These are phyloP conservation scores for Pythium biforme DNA, from an alignment of 352 stramenopile genomes.

Conservation along the genomic window DNA sequence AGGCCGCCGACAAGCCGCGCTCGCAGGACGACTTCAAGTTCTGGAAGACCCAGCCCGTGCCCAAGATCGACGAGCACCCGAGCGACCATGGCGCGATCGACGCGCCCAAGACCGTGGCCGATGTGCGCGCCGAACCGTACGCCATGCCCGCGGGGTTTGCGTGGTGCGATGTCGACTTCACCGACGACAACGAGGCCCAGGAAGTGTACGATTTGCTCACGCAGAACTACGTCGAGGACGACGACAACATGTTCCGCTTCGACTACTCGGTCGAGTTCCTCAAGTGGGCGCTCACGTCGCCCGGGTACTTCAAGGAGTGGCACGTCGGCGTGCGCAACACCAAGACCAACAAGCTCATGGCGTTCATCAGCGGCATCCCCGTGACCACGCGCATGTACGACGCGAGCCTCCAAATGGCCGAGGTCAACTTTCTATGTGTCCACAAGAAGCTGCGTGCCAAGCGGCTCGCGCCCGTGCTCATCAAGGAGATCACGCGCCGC, in stretches of 20 bases:
- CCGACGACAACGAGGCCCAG: constrained; percentile 54
- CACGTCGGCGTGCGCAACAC: constrained; percentile 93
- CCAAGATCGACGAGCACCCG: constrained; percentile 55
- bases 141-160: constrained; percentile 95
- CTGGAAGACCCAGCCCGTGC: constrained; percentile 90
- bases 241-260: constrained; percentile 96
- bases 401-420: constrained; percentile 62
- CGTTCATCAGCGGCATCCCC: constrained; percentile 96
- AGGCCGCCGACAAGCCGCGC: constrained; percentile 4
- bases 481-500: constrained; percentile 98
- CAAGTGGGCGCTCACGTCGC: constrained; percentile 91
- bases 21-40: constrained; percentile 74
- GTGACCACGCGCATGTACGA: constrained; percentile 68
- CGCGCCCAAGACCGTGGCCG: constrained; percentile 77
- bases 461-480: constrained; percentile 96
- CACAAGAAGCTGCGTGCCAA: constrained; percentile 97
- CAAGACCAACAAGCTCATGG: constrained; percentile 93
- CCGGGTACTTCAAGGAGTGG: constrained; percentile 91
- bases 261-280: constrained; percentile 87
- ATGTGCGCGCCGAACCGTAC: constrained; percentile 93
- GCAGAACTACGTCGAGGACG: constrained; percentile 99
- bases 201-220: constrained; percentile 97
- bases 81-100: constrained; percentile 91
- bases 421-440: constrained; percentile 99
- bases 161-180: constrained; percentile 93